phyloP scores from a whole-genome alignment of 768 basidiomycete species.

The Suillus ampliporus region DNA sequence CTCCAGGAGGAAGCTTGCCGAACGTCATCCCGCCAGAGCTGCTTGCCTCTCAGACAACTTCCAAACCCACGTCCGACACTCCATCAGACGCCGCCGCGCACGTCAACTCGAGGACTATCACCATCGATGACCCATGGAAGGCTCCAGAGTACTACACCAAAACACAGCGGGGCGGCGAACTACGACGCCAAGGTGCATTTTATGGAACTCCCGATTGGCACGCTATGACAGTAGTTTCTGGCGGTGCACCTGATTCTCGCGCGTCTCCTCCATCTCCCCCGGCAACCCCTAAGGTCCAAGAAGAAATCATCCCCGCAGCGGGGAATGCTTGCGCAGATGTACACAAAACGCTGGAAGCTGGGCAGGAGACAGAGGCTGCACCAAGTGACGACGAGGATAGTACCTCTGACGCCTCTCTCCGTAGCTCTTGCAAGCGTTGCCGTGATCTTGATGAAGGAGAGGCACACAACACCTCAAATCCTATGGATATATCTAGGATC shows the following conservation, averaged over 20 bases:
- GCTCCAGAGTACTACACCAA: background rate
- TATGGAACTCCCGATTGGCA: constrained; percentile 10
- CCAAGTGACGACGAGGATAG: background rate
- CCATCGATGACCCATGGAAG: background rate
- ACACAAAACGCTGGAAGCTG: background rate
- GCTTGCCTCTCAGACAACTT: background rate
- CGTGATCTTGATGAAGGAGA: background rate
- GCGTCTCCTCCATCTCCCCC: background rate
- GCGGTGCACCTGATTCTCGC: background rate
- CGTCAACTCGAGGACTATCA: background rate
- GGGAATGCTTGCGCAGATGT: background rate
- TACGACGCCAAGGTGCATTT: constrained; percentile 11
- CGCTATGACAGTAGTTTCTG: background rate
- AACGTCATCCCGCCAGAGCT: background rate
- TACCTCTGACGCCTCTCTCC: background rate
- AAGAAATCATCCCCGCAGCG: background rate
- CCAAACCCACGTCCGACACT: background rate
- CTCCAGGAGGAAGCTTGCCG: too few species aligned
- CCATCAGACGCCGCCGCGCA: background rate
- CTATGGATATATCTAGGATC: constrained; percentile 2
- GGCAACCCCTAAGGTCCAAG: background rate
- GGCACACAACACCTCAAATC: background rate
- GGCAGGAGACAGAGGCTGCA: background rate
- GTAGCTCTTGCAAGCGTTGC: background rate
- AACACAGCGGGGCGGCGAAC: background rate